These are phyloP conservation scores for Colletotrichum plurivorum DNA, from an alignment of 2,329 filamentous ascomycete species.

Conservation along the genomic window DNA sequence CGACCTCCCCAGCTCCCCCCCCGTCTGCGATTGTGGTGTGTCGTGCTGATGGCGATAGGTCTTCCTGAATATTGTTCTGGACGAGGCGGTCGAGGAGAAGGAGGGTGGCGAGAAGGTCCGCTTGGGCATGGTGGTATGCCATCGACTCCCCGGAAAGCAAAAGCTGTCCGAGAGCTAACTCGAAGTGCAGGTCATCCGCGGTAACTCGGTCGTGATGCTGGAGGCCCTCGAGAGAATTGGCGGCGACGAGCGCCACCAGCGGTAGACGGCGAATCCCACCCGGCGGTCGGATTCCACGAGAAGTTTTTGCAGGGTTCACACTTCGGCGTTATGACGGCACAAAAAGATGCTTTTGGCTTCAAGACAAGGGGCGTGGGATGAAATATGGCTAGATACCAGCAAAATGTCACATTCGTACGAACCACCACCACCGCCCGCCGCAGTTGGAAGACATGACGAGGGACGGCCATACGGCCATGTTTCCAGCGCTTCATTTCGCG, in stretches of 20 bases:
- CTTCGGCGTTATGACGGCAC: slow-evolving; percentile 37
- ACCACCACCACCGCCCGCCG: not conserved
- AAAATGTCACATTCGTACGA: slow-evolving; percentile 37
- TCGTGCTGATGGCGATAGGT: slow-evolving; percentile 71
- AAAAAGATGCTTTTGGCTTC: slow-evolving; percentile 36
- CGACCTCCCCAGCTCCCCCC: slow-evolving; percentile 48
- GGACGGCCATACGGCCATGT: not conserved
- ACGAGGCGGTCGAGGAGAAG: slow-evolving; percentile 97
- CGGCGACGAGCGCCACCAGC: slow-evolving; percentile 66
- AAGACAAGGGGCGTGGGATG: slow-evolving; percentile 30
- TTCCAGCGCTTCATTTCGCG: slow-evolving; percentile 12
- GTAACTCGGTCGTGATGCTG: slow-evolving; percentile 98
- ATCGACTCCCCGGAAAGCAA: not conserved
- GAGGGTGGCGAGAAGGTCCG: slow-evolving; percentile 89
- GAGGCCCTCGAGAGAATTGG: slow-evolving; percentile 83
- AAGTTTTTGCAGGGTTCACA: slow-evolving; percentile 31
- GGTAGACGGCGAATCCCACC: slow-evolving; percentile 29
- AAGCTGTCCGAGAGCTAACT: slow-evolving; percentile 44
- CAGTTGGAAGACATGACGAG: slow-evolving; percentile 2
- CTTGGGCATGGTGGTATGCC: slow-evolving; percentile 90
- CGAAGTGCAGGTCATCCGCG: slow-evolving; percentile 83
- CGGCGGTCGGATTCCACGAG: slow-evolving; percentile 22
- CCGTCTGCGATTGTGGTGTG: not conserved
- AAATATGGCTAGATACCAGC: slow-evolving; percentile 48
- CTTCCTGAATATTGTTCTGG: slow-evolving; percentile 97